phyloP scores from a whole-genome alignment of 2,329 filamentous ascomycete species.

The Stagonosporopsis rhizophila region DNA sequence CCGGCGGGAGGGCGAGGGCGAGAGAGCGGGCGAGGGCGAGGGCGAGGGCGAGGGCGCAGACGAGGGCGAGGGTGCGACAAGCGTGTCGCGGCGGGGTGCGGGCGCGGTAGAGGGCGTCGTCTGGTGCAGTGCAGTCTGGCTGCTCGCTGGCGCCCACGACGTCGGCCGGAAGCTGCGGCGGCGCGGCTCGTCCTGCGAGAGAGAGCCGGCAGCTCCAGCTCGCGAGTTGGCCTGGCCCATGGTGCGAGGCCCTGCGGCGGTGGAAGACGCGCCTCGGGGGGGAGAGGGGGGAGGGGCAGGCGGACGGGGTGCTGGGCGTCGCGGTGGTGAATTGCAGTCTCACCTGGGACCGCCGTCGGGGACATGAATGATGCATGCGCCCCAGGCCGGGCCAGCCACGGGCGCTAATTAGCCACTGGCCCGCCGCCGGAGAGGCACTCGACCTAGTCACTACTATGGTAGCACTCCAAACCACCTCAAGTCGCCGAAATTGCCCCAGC shows the following conservation, averaged over 20 bases:
- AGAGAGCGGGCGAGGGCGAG: no score
- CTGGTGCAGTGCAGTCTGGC: no score
- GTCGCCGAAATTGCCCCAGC: neutral
- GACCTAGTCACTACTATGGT: no score
- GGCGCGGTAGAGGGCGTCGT: no score
- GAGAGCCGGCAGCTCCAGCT: slow-evolving; percentile 11
- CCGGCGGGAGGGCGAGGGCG: slow-evolving; percentile 23
- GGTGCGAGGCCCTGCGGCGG: slow-evolving; percentile 36
- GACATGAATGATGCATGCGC: slow-evolving; percentile 7
- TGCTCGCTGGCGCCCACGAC: slow-evolving; percentile 35
- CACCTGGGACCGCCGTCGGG: slow-evolving; percentile 2
- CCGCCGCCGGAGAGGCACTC: no score
- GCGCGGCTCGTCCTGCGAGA: slow-evolving; percentile 1
- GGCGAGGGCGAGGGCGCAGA: slow-evolving; percentile 4
- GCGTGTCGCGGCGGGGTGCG: no score
- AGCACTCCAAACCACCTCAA: no score
- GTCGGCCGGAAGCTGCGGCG: slow-evolving; percentile 40
- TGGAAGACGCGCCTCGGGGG: slow-evolving; percentile 28
- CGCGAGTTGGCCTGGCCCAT: slow-evolving; percentile 51
- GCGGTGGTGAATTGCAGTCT: slow-evolving; percentile 14
- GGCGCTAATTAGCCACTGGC: no score
- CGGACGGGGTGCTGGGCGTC: neutral
- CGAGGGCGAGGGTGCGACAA: slow-evolving; percentile 3
- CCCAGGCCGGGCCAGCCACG: neutral
- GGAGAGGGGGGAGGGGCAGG: neutral